phyloP scores from a whole-genome alignment of 1,284 basidiomycete species.

The Pyrrhoderma lamaoense region DNA sequence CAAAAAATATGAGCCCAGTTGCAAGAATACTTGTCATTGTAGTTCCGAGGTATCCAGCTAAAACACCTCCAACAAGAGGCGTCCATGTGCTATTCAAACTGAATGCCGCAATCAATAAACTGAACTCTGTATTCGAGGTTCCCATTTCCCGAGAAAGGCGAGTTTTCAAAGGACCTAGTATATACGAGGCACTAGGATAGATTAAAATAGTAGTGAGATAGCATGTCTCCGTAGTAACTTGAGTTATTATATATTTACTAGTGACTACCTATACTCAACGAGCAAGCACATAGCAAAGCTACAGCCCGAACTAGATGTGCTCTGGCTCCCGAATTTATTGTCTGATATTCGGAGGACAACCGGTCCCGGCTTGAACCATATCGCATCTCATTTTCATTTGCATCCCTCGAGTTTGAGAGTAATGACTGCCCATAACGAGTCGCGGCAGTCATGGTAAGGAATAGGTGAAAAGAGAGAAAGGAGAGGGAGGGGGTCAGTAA shows the following conservation, averaged over 20 bases:
- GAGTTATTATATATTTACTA: conserved; percentile 40
- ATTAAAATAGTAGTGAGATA: not conserved
- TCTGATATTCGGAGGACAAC: no score
- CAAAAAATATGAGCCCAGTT: conserved; percentile 61
- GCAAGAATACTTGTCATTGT: conserved; percentile 64
- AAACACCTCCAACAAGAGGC: conserved; percentile 61
- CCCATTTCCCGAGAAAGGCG: conserved; percentile 64
- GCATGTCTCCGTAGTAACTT: not conserved
- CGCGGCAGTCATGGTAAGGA: not conserved
- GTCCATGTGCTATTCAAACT: conserved; percentile 79
- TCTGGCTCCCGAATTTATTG: conserved; percentile 21
- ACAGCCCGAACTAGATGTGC: conserved; percentile 46
- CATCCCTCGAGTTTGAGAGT: not conserved
- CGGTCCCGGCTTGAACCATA: not conserved
- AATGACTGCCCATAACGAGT: conserved; percentile 3
- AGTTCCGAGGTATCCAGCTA: conserved; percentile 63
- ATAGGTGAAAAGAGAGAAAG: no score
- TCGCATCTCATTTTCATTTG: not conserved
- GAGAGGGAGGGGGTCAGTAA: not conserved
- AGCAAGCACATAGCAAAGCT: conserved; percentile 68
- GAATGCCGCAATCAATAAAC: conserved; percentile 65
- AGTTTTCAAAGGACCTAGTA: conserved; percentile 70
- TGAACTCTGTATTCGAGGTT: conserved; percentile 71
- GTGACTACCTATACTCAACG: conserved; percentile 66
- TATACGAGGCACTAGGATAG: conserved; percentile 59